Base-by-base conservation (phyloP, 2,329 filamentous ascomycete genomes). In the Moelleriella libera region DNA sequence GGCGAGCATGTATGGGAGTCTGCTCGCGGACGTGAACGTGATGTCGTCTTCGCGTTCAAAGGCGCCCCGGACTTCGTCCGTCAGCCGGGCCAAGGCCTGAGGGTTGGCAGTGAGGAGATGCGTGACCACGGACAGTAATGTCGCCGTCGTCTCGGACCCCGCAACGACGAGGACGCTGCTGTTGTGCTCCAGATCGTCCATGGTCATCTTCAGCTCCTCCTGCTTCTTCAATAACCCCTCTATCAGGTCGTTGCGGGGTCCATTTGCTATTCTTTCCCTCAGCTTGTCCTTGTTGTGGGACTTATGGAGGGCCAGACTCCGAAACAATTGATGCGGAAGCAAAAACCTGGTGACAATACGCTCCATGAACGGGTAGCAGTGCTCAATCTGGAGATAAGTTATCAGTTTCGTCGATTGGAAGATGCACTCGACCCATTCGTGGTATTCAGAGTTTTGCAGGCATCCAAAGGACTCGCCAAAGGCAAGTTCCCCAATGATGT, bases 11-110 rank as follows among this genome's bases (percentile, higher is more conserved):
- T 71, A 73, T 0, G 53, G 40, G 0, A 71, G 54, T 6, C 53
- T 49, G 42, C 52, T 50, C 2, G 61, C 56, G 2, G 57, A 57
- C 9, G 50, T 50, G n/a, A 66, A 49, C 12, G 54, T 61, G 43
- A 74, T 71, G 4, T 71, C 65, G 0, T 60, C 55, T 29, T 64
- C 57, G 0, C 44, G 52, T 1, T 48, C 47, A 49, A 71, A 73
- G 0, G 58, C 40, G 0, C 57, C 52, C 0, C 68, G 65, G 0
- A 74, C 57, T 55, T 74, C 71, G 0, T 59, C 12, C 1, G 52
- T 55, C 8, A 71, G 42, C 34, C 54, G 64, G 6, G 56, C 43
- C 6, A 54, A 30, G 1, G 6, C 39, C 4, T 49, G 21, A 5
- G 45, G 45, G 10, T 59, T 62, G 5, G 44, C 56, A 1, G 58